phyloP scores from a whole-genome alignment of 1,284 basidiomycete species.

The Moesziomyces sp. region DNA sequence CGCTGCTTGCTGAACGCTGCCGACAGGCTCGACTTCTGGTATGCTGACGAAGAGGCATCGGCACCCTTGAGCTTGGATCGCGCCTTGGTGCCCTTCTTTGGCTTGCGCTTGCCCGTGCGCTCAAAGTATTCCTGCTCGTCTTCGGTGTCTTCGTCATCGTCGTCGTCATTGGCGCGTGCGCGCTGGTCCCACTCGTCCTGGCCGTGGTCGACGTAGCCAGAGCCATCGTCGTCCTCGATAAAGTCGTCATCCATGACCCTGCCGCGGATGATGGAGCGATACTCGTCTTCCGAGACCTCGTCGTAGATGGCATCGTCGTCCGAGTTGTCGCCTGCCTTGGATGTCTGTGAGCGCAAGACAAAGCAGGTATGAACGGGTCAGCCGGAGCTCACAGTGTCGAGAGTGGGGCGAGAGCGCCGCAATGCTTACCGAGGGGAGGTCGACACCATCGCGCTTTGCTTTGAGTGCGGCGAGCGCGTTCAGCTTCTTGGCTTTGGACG shows the following conservation, averaged over 20 bases:
- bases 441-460: constrained; percentile 57
- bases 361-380: background rate
- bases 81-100: constrained; percentile 55
- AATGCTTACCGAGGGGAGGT: constrained; percentile 23
- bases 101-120: constrained; percentile 63
- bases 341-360: constrained; percentile 4
- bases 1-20: constrained; percentile 47
- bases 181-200: constrained; percentile 83
- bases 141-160: constrained; percentile 70
- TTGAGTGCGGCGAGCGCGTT: constrained; percentile 64
- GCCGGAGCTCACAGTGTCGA: background rate
- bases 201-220: constrained; percentile 94
- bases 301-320: constrained; percentile 78
- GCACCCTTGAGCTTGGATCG: constrained; percentile 36
- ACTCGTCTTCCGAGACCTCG: constrained; percentile 90
- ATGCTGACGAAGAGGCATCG: constrained; percentile 17
- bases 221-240: constrained; percentile 86
- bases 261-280: constrained; percentile 83
- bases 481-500: constrained; percentile 55
- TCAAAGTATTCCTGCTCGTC: constrained; percentile 64
- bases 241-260: constrained; percentile 93
- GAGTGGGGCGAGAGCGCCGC: background rate
- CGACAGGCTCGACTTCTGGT: constrained; percentile 35
- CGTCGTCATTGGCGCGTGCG: constrained; percentile 65
- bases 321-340: constrained; percentile 22